Conservation (phyloP, 352 stramenopile genomes). For the Pythium sukuiense region DNA sequence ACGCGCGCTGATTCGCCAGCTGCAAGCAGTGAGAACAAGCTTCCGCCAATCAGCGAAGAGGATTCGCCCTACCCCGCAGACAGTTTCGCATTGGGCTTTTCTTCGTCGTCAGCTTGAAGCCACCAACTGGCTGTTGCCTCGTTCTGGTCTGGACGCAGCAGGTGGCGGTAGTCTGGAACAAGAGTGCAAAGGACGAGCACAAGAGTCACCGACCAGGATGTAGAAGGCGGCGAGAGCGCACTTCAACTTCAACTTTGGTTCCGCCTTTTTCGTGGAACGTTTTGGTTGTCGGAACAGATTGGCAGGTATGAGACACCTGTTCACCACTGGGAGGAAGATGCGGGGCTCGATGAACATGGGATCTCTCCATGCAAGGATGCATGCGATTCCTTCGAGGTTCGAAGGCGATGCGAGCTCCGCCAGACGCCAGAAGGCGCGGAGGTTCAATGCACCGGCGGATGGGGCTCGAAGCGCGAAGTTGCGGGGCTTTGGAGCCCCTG, state of each 20-base stretch:
- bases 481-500: too few species aligned
- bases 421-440: neutral
- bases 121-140: constrained; percentile 5
- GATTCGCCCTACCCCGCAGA: neutral
- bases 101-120: constrained; percentile 2
- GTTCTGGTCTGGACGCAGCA: neutral
- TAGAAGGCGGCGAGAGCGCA: neutral
- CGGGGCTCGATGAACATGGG: neutral
- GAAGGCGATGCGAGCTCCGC: neutral
- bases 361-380: neutral
- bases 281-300: constrained; percentile 6
- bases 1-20: constrained; percentile 20
- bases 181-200: neutral
- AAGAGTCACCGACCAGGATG: neutral
- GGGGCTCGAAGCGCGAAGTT: neutral
- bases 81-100: neutral
- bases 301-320: neutral
- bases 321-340: neutral
- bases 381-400: neutral
- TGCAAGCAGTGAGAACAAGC: constrained; percentile 17
- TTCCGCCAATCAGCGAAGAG: constrained; percentile 7
- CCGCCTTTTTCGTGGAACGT: constrained; percentile 12
- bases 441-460: neutral
- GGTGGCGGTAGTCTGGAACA: constrained; percentile 1
- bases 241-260: constrained; percentile 28